Evolutionary conservation across 2,329 filamentous ascomycete species (phyloP).

Genomic region (Clonostachys chloroleuca): DNA sequence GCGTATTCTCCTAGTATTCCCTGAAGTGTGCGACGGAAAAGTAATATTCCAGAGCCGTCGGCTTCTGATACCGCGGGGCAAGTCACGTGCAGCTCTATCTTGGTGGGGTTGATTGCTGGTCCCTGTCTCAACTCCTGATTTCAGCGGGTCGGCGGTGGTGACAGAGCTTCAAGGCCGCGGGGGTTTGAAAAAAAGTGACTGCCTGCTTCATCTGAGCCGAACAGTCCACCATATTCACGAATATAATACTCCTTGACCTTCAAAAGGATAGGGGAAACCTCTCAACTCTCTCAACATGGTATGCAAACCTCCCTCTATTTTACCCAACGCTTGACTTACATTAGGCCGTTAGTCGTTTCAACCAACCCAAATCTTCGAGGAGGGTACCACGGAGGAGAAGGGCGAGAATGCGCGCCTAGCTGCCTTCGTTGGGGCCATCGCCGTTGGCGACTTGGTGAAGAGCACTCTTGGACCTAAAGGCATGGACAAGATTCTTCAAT

Average conservation of each 20-base stretch:
- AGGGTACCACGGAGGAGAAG: constrained; percentile 96
- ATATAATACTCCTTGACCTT: too few species aligned
- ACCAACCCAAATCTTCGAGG: constrained; percentile 96
- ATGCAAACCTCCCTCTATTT: too few species aligned
- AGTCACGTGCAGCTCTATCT: constrained; percentile 26
- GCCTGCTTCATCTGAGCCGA: too few species aligned
- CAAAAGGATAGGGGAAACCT: too few species aligned
- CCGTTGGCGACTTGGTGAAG: constrained; percentile 95
- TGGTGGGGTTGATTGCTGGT: background rate
- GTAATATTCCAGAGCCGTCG: constrained; percentile 27
- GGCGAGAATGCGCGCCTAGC: constrained; percentile 97
- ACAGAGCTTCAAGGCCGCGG: too few species aligned
- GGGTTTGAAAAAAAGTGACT: too few species aligned
- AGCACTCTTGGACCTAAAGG: constrained; percentile 95
- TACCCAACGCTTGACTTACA: background rate
- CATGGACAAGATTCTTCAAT: constrained; percentile 98
- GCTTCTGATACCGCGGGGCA: constrained; percentile 26
- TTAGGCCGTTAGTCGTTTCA: constrained; percentile 57
- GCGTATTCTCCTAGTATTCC: constrained; percentile 23
- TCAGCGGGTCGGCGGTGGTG: too few species aligned
- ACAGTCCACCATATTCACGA: too few species aligned
- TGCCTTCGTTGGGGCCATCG: constrained; percentile 97
- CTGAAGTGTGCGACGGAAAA: constrained; percentile 35
- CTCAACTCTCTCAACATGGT: too few species aligned
- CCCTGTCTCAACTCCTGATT: too few species aligned